Evolutionary conservation across 1,284 basidiomycete genomes (phyloP), one percentile per base, ranked within the genome.

Genomic region (Sporisorium reilianum): DNA sequence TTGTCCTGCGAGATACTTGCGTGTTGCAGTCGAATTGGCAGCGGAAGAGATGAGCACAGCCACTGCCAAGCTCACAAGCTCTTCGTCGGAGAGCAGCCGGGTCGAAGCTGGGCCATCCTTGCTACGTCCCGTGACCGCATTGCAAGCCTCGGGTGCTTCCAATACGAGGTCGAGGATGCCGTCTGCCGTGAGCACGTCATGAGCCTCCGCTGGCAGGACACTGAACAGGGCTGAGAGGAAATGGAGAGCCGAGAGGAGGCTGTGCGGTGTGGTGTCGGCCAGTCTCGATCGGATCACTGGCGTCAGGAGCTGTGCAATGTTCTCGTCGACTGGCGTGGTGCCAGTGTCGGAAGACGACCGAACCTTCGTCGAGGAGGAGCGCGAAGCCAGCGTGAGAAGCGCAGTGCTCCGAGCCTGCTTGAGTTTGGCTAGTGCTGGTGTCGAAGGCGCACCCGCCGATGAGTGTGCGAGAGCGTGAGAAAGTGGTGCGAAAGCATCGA

Each of bases 41-140:
- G 74, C 74, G 3, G 74, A 66, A 16, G 55, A 62, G 26, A 76
- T 26, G 11, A 76, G 62, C 48, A 72, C 64, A 14, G 68, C 73
- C 0, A 75, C 50, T 11, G 64, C 64, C 18, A 68, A 22, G 18
- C 41, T 38, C 48, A 68, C 61, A 20, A 52, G 55, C 32, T 52
- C 30, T 18, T 75, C 46, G n/a, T 75, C 63, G 18, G 62, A 60
- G 0, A 58, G 51, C 1, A 28, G 26, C 22, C 18, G 38, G 2
- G n/a, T 12, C 14, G 20, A 38, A 12, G 28, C 23, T 28, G 28
- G 7, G n/a, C 34, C 11, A 14, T 16, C 41, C 8, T 45, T 26
- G 5, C 6, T 10, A 4, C 2, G n/a, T 3, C 42, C 63, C 2
- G 23, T 30, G 7, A 59, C 20, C 12, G 61, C 60, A 20, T 68